Conservation (phyloP, 2,329 filamentous ascomycete genomes). For the Fulvia fulva region DNA sequence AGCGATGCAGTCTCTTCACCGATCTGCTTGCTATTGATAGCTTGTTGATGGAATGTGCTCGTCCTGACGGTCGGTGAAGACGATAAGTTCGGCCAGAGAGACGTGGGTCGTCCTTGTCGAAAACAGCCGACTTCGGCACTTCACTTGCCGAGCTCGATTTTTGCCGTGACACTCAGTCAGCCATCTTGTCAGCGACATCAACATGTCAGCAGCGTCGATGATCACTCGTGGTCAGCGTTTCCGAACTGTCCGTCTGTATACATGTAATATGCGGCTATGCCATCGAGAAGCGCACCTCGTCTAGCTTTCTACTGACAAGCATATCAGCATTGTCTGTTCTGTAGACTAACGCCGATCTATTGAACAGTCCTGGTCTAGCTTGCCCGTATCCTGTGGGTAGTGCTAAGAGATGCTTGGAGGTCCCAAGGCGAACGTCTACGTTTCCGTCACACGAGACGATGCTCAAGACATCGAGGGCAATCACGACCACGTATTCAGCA, state of each 20-base stretch:
- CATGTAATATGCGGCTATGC: not conserved
- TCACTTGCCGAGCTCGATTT: not conserved
- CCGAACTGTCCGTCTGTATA: not conserved
- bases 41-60: not conserved
- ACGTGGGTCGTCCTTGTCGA: no score
- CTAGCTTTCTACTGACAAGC: not conserved
- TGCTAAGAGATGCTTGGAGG: constrained; percentile 5
- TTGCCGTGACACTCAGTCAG: not conserved
- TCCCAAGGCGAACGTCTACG: constrained; percentile 12
- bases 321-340: not conserved
- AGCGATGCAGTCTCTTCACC: not conserved
- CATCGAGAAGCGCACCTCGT: not conserved
- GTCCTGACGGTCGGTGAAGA: not conserved
- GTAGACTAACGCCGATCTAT: not conserved
- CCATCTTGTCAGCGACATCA: not conserved
- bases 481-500: not conserved
- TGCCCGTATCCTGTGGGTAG: not conserved
- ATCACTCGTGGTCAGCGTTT: not conserved
- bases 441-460: constrained; percentile 4
- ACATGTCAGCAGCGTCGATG: not conserved
- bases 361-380: not conserved
- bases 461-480: not conserved
- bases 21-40: not conserved
- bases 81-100: not conserved
- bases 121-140: not conserved